These are phyloP conservation scores for Saturnispora zaruensis DNA, from an alignment of 805 yeast genomes.

Conservation along the genomic window DNA sequence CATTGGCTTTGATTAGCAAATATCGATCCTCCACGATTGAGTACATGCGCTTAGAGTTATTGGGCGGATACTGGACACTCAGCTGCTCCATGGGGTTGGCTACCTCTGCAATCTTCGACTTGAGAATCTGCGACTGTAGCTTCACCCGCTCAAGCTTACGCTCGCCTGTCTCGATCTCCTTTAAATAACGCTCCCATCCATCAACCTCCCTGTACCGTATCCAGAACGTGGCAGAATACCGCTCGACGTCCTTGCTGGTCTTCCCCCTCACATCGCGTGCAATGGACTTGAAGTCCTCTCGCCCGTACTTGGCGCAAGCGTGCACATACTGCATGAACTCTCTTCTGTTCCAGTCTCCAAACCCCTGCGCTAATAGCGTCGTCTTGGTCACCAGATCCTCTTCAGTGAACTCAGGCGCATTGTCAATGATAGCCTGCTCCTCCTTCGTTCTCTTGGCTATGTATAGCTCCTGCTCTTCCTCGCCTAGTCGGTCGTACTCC, in stretches of 20 bases:
- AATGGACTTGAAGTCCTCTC: slow-evolving; percentile 41
- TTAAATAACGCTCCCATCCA: slow-evolving; percentile 60
- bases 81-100: slow-evolving; percentile 57
- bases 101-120: slow-evolving; percentile 42
- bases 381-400: slow-evolving; percentile 53
- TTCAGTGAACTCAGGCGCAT: slow-evolving; percentile 50
- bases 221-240: slow-evolving; percentile 61
- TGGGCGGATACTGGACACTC: slow-evolving; percentile 69
- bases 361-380: slow-evolving; percentile 45
- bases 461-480: slow-evolving; percentile 18
- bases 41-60: slow-evolving; percentile 67
- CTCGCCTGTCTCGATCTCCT: slow-evolving; percentile 69
- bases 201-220: slow-evolving; percentile 47
- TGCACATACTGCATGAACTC: slow-evolving; percentile 68
- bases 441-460: slow-evolving; percentile 31
- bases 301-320: slow-evolving; percentile 59
- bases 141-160: slow-evolving; percentile 49
- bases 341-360: slow-evolving; percentile 62
- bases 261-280: slow-evolving; percentile 50
- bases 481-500: slow-evolving; percentile 22
- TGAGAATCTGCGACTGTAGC: slow-evolving; percentile 48
- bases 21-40: slow-evolving; percentile 65
- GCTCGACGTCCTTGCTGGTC: slow-evolving; percentile 47
- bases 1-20: slow-evolving; percentile 49
- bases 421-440: slow-evolving; percentile 49